Percentiles rank a stretch among this genome's conserved stretches.
Evolutionary conservation across 306 rosid species (phyloP).

Genomic region (Rosa chinensis): DNA sequence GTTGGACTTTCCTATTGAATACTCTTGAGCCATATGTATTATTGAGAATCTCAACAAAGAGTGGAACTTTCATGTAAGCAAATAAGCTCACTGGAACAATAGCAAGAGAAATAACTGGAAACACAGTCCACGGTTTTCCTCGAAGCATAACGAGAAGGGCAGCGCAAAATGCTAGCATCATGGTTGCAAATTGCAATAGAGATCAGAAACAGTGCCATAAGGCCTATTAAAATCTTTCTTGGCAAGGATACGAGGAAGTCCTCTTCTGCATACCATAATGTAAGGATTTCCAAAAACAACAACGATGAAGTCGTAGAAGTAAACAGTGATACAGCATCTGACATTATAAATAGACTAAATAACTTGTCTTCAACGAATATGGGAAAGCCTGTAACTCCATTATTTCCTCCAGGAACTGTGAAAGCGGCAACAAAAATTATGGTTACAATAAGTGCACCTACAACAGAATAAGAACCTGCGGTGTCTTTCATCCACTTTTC

Average conservation of each 20-base stretch:
- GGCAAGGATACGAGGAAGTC: background rate
- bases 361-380: background rate
- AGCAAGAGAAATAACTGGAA: background rate
- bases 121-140: background rate
- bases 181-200: background rate
- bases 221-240: background rate
- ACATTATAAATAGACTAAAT: background rate
- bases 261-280: background rate
- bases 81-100: background rate
- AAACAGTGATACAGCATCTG: background rate
- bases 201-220: background rate
- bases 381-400: background rate
- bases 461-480: background rate
- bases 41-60: background rate
- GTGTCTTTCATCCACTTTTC: background rate
- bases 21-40: background rate
- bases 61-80: background rate
- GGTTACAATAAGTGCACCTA: background rate
- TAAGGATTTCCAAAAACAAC: background rate
- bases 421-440: background rate
- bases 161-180: background rate
- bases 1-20: background rate
- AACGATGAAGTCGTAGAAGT: background rate
- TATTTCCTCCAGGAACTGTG: background rate
- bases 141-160: background rate